phyloP scores from a whole-genome alignment of 2,329 filamentous ascomycete genomes.

The Colletotrichum sp. region DNA sequence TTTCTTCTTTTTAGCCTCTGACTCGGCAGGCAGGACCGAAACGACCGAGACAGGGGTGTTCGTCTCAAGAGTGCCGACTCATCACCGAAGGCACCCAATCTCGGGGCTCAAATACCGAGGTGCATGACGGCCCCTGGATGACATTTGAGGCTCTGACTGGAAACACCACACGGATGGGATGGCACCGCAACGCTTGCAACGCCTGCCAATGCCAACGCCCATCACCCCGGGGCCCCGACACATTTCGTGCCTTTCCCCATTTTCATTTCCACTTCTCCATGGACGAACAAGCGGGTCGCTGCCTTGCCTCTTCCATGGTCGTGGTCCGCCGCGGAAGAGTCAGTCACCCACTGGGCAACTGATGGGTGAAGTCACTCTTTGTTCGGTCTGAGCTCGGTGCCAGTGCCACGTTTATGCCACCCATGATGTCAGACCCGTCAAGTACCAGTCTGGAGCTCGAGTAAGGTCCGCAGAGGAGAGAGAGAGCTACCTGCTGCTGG shows the following conservation, averaged over 20 bases:
- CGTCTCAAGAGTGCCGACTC: neutral
- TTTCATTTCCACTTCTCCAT: conserved; percentile 12
- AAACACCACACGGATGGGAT: conserved; percentile 18
- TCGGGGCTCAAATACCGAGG: neutral
- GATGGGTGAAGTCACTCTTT: neutral
- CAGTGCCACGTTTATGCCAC: neutral
- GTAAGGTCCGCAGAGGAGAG: neutral
- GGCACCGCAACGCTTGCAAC: neutral
- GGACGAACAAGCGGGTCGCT: neutral
- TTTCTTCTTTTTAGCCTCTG: neutral
- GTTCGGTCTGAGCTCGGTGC: conserved; percentile 15
- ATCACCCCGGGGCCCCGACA: neutral
- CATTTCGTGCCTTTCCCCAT: conserved; percentile 6
- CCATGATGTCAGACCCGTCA: conserved; percentile 16
- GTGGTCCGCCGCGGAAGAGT: neutral
- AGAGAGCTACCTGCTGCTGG: neutral
- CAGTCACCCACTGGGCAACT: neutral
- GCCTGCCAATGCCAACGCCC: neutral
- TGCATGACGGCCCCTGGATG: conserved; percentile 2
- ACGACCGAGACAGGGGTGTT: neutral
- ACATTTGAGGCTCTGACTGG: conserved; percentile 16
- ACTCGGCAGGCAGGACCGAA: conserved; percentile 1
- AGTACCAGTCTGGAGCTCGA: neutral
- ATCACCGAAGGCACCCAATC: neutral
- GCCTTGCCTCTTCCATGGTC: neutral